Percentiles rank a stretch among this genome's conserved stretches.
phyloP scores from a whole-genome alignment of 2,329 filamentous ascomycete species.

The Triangularia verruculosa region DNA sequence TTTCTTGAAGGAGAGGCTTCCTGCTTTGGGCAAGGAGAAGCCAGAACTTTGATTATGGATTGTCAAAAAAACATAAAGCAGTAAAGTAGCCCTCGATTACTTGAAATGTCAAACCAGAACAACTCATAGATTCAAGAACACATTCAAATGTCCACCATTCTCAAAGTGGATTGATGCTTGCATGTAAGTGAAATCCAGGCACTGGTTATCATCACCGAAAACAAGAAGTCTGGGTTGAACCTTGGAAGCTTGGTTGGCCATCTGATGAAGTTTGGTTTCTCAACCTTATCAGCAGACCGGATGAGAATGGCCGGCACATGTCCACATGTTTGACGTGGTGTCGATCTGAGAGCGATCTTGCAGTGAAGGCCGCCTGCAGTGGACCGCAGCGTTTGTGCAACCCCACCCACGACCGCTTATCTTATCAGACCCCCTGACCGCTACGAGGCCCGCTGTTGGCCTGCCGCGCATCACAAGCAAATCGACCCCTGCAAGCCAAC shows the following conservation, averaged over 20 bases:
- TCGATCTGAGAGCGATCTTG: neutral
- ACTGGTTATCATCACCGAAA: neutral
- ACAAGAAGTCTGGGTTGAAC: neutral
- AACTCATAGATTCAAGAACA: too few relatives aligned
- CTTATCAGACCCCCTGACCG: conserved; percentile 3
- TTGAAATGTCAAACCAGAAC: too few relatives aligned
- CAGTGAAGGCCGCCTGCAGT: neutral
- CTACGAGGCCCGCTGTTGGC: conserved; percentile 6
- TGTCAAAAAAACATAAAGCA: too few relatives aligned
- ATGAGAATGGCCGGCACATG: neutral
- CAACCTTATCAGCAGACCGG: neutral
- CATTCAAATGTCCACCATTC: neutral
- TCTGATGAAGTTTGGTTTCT: neutral
- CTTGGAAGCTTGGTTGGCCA: neutral
- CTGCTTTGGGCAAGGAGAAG: conserved; percentile 39
- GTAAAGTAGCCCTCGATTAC: too few relatives aligned
- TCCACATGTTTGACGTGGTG: neutral
- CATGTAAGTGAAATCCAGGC: neutral
- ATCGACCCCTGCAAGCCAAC: neutral
- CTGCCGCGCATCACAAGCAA: neutral
- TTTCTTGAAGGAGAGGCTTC: conserved; percentile 49
- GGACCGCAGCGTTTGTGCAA: neutral
- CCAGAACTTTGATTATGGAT: conserved; percentile 33
- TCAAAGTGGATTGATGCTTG: neutral
- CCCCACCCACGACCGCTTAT: neutral